Percentiles rank a stretch among this genome's conserved stretches.
Conservation (phyloP, 768 basidiomycete species). For the Clathrus columnatus region DNA sequence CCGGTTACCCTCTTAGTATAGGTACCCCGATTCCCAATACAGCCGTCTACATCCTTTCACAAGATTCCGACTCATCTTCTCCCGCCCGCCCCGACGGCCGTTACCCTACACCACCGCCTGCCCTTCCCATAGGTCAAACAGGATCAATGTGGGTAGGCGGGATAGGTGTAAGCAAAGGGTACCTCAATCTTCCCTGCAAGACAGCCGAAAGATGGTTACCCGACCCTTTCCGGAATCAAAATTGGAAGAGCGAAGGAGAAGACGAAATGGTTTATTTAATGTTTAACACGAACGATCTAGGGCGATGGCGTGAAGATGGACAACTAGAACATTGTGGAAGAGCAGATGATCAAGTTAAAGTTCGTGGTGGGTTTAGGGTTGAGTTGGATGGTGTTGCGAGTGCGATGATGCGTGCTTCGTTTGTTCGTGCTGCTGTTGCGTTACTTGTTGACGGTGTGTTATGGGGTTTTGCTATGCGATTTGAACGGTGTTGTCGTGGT, state of each 20-base stretch:
- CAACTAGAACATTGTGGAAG: conserved; percentile 17
- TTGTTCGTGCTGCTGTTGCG: conserved; percentile 12
- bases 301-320: conserved; percentile 16
- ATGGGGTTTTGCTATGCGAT: conserved; percentile 15
- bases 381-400: conserved; percentile 18
- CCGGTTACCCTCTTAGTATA: conserved; percentile 35
- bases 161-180: conserved; percentile 16
- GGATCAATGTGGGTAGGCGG: conserved; percentile 19
- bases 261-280: no score
- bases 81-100: background rate
- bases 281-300: conserved; percentile 19
- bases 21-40: conserved; percentile 48
- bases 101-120: background rate
- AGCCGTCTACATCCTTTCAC: conserved; percentile 14
- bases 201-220: conserved; percentile 13
- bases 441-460: conserved; percentile 14
- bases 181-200: conserved; percentile 17
- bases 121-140: conserved; percentile 11
- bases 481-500: background rate
- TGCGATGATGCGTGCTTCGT: conserved; percentile 10
- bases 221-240: conserved; percentile 14
- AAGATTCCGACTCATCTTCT: conserved; percentile 4
- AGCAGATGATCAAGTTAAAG: conserved; percentile 18
- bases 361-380: conserved; percentile 17
- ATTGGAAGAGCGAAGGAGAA: background rate